phyloP scores from a whole-genome alignment of 192 early-diverging fungal genomes.

The Linnemannia exigua region DNA sequence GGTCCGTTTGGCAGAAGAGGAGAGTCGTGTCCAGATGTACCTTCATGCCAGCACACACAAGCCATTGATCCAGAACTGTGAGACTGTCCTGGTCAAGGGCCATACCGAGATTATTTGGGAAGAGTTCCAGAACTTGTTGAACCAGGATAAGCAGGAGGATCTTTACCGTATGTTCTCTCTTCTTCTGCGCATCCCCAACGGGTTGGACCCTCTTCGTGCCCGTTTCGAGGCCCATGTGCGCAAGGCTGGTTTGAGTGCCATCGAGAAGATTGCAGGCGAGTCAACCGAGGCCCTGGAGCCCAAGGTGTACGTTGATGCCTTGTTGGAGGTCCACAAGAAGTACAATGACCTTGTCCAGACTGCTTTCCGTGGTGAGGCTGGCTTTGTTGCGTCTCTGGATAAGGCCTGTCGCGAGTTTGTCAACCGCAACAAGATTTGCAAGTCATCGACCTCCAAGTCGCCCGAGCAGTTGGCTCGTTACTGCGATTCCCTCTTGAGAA shows the following conservation, averaged over 20 bases:
- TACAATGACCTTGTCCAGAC: conserved; percentile 83
- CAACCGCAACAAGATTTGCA: conserved; percentile 91
- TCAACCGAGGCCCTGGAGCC: conserved; percentile 74
- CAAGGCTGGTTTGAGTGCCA: conserved; percentile 82
- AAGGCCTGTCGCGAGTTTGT: conserved; percentile 95
- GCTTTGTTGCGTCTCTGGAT: conserved; percentile 92
- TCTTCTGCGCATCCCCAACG: conserved; percentile 83
- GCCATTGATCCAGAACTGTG: conserved; percentile 85
- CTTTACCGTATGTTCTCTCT: conserved; percentile 90
- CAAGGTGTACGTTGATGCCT: conserved; percentile 88
- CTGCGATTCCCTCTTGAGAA: conserved; percentile 90
- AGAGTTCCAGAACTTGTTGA: conserved; percentile 92
- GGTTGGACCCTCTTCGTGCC: conserved; percentile 83
- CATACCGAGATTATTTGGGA: conserved; percentile 88
- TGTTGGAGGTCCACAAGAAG: conserved; percentile 90
- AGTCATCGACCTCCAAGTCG: conserved; percentile 74
- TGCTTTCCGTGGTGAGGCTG: conserved; percentile 87
- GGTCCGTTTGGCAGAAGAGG: conserved; percentile 83
- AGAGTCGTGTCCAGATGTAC: conserved; percentile 89
- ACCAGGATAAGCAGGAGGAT: conserved; percentile 90
- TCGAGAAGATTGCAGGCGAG: conserved; percentile 80
- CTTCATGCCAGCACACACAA: conserved; percentile 86
- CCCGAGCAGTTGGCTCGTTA: conserved; percentile 93
- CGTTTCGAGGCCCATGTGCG: conserved; percentile 85
- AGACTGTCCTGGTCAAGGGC: conserved; percentile 88